A percentile compares a stretch with the other conserved stretches of the same genome.
Conservation (phyloP, 306 rosid species). For the Luffa aegyptiaca region DNA sequence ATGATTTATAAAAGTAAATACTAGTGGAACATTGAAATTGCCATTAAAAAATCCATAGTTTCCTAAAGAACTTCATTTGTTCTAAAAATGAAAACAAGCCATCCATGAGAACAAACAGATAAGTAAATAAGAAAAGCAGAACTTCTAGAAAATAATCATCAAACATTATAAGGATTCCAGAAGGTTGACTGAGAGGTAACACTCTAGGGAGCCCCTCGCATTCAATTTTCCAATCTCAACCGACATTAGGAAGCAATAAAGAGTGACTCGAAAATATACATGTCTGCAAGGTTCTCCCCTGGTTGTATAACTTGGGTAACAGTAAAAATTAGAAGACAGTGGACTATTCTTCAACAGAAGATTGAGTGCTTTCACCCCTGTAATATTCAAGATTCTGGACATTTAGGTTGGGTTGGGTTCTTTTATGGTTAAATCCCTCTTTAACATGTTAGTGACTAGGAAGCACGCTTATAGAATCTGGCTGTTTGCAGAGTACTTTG, state of each 20-base stretch:
- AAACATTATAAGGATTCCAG: neutral
- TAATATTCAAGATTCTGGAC: neutral
- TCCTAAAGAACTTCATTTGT: neutral
- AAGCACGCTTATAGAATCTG: neutral
- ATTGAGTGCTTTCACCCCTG: neutral
- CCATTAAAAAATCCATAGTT: neutral
- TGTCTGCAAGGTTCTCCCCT: neutral
- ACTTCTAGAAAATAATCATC: neutral
- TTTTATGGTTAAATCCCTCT: neutral
- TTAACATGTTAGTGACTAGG: neutral
- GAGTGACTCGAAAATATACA: neutral
- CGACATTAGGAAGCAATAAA: neutral
- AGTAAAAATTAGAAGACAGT: neutral
- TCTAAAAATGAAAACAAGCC: neutral
- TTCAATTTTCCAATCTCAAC: neutral
- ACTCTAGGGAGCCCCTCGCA: neutral
- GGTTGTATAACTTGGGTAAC: neutral
- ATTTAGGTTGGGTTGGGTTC: neutral
- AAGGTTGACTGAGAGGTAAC: neutral
- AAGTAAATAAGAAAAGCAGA: neutral
- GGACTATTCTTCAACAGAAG: neutral
- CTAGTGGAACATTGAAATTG: neutral
- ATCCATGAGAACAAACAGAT: neutral
- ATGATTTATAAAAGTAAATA: neutral
- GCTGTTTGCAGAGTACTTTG: neutral